Conservation (phyloP, 208 protist genomes). For the Acanthamoeba triangularis region DNA sequence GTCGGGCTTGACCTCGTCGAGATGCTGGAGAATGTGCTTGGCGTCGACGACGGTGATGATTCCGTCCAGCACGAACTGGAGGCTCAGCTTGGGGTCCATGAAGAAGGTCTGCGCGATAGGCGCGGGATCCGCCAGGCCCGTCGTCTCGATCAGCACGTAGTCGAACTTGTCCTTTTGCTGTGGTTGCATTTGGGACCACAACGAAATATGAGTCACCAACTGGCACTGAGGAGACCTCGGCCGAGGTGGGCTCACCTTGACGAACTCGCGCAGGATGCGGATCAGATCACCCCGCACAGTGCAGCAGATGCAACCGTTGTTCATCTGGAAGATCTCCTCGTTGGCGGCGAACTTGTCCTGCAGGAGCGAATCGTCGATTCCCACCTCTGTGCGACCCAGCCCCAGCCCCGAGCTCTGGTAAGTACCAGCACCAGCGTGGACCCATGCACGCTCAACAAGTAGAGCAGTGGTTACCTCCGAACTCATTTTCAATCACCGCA, state of each 20-base stretch:
- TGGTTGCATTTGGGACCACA: constrained; percentile 69
- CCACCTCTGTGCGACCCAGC: not conserved
- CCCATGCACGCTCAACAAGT: no score
- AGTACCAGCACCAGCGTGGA: not conserved
- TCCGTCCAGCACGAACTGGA: constrained; percentile 82
- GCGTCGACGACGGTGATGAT: constrained; percentile 84
- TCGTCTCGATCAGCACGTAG: constrained; percentile 80
- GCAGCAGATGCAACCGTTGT: constrained; percentile 79
- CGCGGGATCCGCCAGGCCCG: constrained; percentile 78
- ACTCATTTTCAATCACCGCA: constrained; percentile 87
- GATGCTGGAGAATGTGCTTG: constrained; percentile 82
- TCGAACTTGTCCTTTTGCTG: constrained; percentile 75
- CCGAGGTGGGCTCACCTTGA: not conserved
- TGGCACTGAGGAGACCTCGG: not conserved
- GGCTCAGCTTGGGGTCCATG: constrained; percentile 81
- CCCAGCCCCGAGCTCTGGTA: not conserved
- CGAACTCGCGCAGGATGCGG: constrained; percentile 22
- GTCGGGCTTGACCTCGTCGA: constrained; percentile 69
- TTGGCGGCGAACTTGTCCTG: constrained; percentile 39
- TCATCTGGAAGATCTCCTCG: constrained; percentile 69
- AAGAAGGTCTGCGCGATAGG: constrained; percentile 75
- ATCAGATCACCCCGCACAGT: constrained; percentile 80
- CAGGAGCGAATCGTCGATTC: constrained; percentile 34
- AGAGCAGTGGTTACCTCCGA: constrained; percentile 62
- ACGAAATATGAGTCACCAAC: not conserved